These are phyloP conservation scores for Aspergillus steynii DNA, from an alignment of 495 filamentous ascomycete genomes.

Conservation along the genomic window DNA sequence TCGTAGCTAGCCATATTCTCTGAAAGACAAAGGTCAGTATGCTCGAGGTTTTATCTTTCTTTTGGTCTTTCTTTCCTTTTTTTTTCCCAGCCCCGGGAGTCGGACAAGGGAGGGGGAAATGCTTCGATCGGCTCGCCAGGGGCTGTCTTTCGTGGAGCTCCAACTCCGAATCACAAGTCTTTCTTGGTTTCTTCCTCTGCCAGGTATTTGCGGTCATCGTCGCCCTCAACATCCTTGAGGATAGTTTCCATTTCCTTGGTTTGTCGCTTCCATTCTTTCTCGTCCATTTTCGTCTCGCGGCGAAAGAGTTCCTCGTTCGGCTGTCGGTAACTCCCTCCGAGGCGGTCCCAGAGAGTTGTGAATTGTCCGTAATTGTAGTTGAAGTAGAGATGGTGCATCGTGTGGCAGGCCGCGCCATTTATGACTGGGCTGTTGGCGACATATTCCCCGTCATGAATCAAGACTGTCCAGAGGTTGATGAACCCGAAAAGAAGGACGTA, in stretches of 20 bases:
- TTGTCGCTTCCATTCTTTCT: slow-evolving; percentile 79
- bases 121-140: neutral
- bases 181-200: slow-evolving; percentile 47
- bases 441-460: slow-evolving; percentile 98
- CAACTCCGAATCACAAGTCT: slow-evolving; percentile 21
- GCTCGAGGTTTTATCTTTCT: neutral
- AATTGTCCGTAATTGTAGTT: slow-evolving; percentile 99
- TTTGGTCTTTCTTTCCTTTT: neutral
- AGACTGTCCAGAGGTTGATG: slow-evolving; percentile 96
- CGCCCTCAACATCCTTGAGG: slow-evolving; percentile 80
- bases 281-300: slow-evolving; percentile 84
- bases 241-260: slow-evolving; percentile 83
- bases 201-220: slow-evolving; percentile 76
- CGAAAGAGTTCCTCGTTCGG: slow-evolving; percentile 87
- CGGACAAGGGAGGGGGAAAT: neutral
- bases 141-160: neutral
- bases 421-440: slow-evolving; percentile 83
- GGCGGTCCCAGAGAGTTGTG: slow-evolving; percentile 90
- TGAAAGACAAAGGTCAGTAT: neutral
- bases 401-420: slow-evolving; percentile 95
- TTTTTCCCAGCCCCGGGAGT: neutral
- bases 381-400: slow-evolving; percentile 97
- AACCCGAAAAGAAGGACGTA: slow-evolving; percentile 86
- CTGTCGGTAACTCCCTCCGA: slow-evolving; percentile 85
- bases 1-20: neutral